Percentiles rank a stretch among this genome's conserved stretches.
Evolutionary conservation across 2,329 filamentous ascomycete genomes (phyloP).

Genomic region (Drechmeria coniospora): DNA sequence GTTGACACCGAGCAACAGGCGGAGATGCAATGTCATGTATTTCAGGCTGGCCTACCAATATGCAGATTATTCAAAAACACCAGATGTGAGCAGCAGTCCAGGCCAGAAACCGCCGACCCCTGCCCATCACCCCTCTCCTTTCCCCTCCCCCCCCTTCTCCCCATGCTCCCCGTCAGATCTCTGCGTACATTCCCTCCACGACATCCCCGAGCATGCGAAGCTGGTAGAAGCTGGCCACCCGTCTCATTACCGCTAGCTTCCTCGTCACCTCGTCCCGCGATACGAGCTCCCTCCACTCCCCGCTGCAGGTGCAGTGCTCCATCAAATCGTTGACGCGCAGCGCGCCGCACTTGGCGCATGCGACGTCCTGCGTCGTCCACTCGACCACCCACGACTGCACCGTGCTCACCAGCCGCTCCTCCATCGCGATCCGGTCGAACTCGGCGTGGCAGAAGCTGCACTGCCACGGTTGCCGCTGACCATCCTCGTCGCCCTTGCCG

Average conservation of each 20-base stretch:
- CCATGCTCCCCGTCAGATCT: slow-evolving; percentile 17
- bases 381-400: slow-evolving; percentile 61
- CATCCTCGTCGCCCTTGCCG: slow-evolving; percentile 20
- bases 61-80: no score
- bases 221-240: slow-evolving; percentile 64
- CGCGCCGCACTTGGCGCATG: slow-evolving; percentile 57
- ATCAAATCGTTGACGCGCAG: slow-evolving; percentile 82
- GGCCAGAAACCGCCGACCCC: neutral
- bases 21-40: no score
- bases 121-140: no score
- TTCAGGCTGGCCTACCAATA: no score
- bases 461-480: slow-evolving; percentile 43
- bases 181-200: slow-evolving; percentile 44
- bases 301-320: slow-evolving; percentile 90
- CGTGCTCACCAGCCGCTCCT: slow-evolving; percentile 65
- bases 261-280: slow-evolving; percentile 49
- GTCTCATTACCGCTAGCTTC: slow-evolving; percentile 52
- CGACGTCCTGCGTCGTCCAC: slow-evolving; percentile 83
- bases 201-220: slow-evolving; percentile 69
- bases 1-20: no score
- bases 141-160: neutral
- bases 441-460: slow-evolving; percentile 63
- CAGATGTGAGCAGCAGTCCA: no score
- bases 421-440: slow-evolving; percentile 65
- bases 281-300: slow-evolving; percentile 63